These are phyloP conservation scores for Choricystis sp. DNA, from an alignment of 139 green algal species.

Conservation along the genomic window DNA sequence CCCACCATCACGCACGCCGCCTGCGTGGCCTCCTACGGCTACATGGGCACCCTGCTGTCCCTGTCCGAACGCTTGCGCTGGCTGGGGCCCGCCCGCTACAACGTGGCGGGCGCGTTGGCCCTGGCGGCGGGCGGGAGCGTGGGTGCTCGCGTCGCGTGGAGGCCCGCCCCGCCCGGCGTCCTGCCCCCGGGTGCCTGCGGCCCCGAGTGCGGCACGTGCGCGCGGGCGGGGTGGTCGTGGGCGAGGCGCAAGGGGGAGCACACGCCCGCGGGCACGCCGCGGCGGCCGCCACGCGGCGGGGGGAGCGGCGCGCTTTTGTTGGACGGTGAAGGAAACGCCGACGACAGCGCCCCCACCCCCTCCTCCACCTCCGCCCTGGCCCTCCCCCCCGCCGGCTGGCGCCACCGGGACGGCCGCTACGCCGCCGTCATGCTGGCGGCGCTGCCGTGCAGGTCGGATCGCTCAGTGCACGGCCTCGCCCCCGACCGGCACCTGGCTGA, in stretches of 20 bases:
- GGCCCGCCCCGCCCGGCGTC: constrained; percentile 3
- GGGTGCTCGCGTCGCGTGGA: background rate
- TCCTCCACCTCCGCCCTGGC: background rate
- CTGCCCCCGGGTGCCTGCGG: background rate
- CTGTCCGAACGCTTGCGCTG: constrained; percentile 41
- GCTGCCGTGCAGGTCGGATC: constrained; percentile 58
- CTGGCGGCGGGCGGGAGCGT: constrained; percentile 5
- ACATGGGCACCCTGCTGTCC: constrained; percentile 68
- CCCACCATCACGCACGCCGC: constrained; percentile 10
- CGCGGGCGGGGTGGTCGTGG: background rate
- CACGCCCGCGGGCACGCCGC: background rate
- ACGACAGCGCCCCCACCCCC: no score
- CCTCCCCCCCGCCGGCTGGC: constrained; percentile 6
- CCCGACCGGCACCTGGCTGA: constrained; percentile 54
- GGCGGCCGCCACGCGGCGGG: no score
- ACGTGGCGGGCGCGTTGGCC: constrained; percentile 19
- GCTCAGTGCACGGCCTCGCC: constrained; percentile 42
- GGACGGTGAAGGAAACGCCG: no score
- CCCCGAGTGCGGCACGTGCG: background rate
- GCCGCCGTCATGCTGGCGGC: constrained; percentile 54
- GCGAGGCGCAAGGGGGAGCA: constrained; percentile 1
- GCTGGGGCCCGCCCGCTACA: constrained; percentile 45
- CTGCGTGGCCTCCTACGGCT: constrained; percentile 38
- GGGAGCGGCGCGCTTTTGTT: no score
- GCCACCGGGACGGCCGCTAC: constrained; percentile 31